These are phyloP conservation scores for Monosporozyma unispora DNA, from an alignment of 805 yeast species.

Conservation along the genomic window DNA sequence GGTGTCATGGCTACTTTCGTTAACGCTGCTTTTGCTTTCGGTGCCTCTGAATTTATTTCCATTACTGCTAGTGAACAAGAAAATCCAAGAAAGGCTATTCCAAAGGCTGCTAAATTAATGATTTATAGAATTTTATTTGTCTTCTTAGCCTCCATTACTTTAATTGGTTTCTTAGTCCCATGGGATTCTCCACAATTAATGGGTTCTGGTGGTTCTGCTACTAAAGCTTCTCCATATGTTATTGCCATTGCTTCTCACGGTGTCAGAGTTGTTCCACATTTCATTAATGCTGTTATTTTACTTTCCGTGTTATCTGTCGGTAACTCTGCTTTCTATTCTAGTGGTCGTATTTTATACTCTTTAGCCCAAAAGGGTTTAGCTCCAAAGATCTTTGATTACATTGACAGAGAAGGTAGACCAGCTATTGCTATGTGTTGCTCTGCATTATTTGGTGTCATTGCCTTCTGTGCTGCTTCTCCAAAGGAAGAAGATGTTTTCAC, in stretches of 20 bases:
- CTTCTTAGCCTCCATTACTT: conserved; percentile 39
- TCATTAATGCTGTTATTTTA: conserved; percentile 65
- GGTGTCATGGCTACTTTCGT: conserved; percentile 47
- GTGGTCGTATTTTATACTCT: conserved; percentile 59
- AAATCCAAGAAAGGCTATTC: conserved; percentile 49
- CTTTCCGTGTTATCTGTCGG: conserved; percentile 68
- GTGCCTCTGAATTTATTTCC: conserved; percentile 55
- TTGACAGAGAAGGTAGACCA: conserved; percentile 56
- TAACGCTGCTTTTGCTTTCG: conserved; percentile 51
- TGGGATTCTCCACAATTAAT: conserved; percentile 35
- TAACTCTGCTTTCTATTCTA: conserved; percentile 63
- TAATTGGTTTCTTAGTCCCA: conserved; percentile 49
- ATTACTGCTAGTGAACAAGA: conserved; percentile 50
- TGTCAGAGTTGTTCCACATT: conserved; percentile 56
- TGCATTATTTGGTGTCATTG: conserved; percentile 47
- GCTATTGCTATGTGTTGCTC: conserved; percentile 23
- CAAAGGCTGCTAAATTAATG: conserved; percentile 47
- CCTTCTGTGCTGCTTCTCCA: conserved; percentile 56
- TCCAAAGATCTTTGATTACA: conserved; percentile 44
- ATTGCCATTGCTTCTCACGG: conserved; percentile 53
- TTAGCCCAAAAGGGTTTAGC: conserved; percentile 66
- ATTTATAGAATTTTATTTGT: conserved; percentile 46
- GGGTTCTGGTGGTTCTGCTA: conserved; percentile 36
- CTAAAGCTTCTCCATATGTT: conserved; percentile 61
- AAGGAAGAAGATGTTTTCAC: conserved; percentile 50